Evolutionary conservation across 441 rosid genomes (phyloP).

Genomic region (Corymbia citriodora): DNA sequence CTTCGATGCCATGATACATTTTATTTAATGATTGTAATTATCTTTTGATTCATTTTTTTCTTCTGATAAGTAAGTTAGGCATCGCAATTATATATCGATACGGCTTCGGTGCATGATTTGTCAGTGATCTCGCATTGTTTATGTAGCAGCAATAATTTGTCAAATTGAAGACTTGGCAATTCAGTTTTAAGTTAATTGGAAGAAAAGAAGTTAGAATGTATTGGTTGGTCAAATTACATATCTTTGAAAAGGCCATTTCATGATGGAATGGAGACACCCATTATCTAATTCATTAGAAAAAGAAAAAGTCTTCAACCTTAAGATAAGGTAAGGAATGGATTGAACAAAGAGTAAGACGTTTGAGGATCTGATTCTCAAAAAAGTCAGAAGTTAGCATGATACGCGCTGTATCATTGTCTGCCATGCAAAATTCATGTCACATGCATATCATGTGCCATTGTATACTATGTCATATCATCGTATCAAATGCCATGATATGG

Average conservation of each 20-base stretch:
- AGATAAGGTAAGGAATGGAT: neutral
- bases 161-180: neutral
- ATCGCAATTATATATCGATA: neutral
- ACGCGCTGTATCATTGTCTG: no score
- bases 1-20: neutral
- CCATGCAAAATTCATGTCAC: neutral
- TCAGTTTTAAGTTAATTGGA: neutral
- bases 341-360: neutral
- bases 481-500: neutral
- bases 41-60: neutral
- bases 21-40: neutral
- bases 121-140: neutral
- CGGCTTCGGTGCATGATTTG: neutral
- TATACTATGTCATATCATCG: neutral
- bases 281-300: neutral
- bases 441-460: neutral
- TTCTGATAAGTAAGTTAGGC: neutral
- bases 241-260: neutral
- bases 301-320: neutral
- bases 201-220: neutral
- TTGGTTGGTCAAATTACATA: neutral
- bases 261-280: neutral
- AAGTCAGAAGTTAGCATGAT: neutral
- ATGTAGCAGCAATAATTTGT: neutral
- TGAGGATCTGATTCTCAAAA: neutral